Base-by-base conservation (phyloP, 805 yeast species). In the Helenozyma rhizophorensis region DNA sequence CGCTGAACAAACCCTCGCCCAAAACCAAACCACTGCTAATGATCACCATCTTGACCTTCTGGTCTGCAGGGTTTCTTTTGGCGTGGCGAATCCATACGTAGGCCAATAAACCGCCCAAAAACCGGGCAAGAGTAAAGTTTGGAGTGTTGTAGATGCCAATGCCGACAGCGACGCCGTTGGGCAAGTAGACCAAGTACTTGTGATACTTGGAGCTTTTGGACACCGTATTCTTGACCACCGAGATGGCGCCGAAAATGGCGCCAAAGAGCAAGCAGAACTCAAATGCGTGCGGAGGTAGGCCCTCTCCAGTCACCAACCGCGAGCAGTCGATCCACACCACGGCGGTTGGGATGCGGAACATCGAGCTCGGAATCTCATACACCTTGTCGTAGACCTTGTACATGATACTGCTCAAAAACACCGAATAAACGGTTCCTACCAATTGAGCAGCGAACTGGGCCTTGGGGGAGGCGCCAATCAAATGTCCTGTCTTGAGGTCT, bases 241-340 rank as follows among this genome's bases (percentile, higher is more conserved):
- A 74, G 6, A 88, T 74, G 2, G 73, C 23, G 1, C 81, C 95
- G 58, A 89, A 88, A 0, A 79, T 45, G 1, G 73, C 39, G 0
- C 90, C 94, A 49, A 87, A 78, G 0, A 65, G 37, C 4, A 82
- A 50, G 0, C 86, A 71, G 45, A 77, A 74, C 32, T 68, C 74
- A 36, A 69, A 60, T 1, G 88, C 96, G 37, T 73, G 72, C 0
- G 87, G 83, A 0, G 98, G 98, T 15, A 93, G 64, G 0, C 95
- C 96, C 35, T 81, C 72, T 1, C 97, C 98, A 1, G 90, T 84
- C 21, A 90, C 96, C 23, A 90, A 67, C 36, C 98, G 66, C 1
- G 97, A 87, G 54, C 97, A 89, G 56, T 90, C 97, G 27, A 90
- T 81, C 98, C 98, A 90, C 14, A 90, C 87, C 3, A 87, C 76